Evolutionary conservation across 805 yeast genomes (phyloP).

Genomic region (Hanseniaspora opuntiae): DNA sequence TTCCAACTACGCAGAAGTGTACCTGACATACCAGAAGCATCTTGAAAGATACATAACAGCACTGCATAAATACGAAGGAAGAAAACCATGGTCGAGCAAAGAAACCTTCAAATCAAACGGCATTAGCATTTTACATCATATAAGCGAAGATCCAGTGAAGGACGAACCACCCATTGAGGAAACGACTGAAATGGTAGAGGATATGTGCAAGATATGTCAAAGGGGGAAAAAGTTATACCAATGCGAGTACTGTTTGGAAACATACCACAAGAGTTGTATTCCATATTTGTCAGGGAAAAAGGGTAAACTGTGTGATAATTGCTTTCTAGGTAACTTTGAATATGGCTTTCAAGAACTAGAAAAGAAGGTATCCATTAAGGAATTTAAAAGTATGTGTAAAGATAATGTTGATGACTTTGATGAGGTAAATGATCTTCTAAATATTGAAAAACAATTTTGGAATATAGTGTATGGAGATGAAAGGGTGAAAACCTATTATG

Average conservation of each 20-base stretch:
- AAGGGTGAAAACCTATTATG: conserved; percentile 58
- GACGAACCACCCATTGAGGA: neutral
- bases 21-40: neutral
- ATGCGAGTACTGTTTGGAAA: conserved; percentile 6
- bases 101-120: conserved; percentile 4
- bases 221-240: conserved; percentile 1
- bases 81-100: neutral
- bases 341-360: conserved; percentile 73
- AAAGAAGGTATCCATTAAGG: conserved; percentile 38
- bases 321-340: conserved; percentile 76
- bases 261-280: conserved; percentile 10
- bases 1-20: neutral
- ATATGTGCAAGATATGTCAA: neutral
- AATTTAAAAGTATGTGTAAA: conserved; percentile 47
- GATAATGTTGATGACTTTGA: conserved; percentile 35
- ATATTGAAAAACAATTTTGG: conserved; percentile 62
- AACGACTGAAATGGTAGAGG: neutral
- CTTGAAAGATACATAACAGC: neutral
- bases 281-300: neutral
- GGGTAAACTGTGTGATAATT: conserved; percentile 70
- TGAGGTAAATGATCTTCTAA: conserved; percentile 24
- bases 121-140: conserved; percentile 5
- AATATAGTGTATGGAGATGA: conserved; percentile 29
- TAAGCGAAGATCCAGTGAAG: neutral
- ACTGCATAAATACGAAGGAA: conserved; percentile 4